These are phyloP conservation scores for Pseudogymnoascus sp. DNA, from an alignment of 2,329 filamentous ascomycete species.

Conservation along the genomic window DNA sequence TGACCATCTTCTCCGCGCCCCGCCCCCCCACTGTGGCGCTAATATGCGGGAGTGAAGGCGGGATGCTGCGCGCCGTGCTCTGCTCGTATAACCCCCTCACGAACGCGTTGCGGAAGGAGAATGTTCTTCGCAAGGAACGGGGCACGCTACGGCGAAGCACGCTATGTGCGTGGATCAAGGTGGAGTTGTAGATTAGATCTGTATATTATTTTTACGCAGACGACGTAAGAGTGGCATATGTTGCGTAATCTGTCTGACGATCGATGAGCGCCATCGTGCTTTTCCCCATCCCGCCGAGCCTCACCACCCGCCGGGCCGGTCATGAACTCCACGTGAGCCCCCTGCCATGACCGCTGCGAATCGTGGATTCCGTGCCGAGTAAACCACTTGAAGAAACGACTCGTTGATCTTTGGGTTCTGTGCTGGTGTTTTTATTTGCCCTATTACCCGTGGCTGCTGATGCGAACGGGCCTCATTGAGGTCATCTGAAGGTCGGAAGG, in stretches of 20 bases:
- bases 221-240: background rate
- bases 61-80: slow-evolving; percentile 25
- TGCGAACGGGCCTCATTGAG: background rate
- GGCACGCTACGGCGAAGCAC: background rate
- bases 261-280: background rate
- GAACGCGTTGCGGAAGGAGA: slow-evolving; percentile 14
- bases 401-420: background rate
- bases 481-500: background rate
- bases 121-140: slow-evolving; percentile 16
- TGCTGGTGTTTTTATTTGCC: background rate
- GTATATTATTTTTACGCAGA: background rate
- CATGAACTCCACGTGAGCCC: background rate
- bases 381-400: background rate
- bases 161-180: background rate
- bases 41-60: slow-evolving; percentile 26
- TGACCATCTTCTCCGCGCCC: slow-evolving; percentile 25
- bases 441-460: background rate
- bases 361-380: background rate
- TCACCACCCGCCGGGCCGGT: background rate
- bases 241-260: background rate
- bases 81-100: slow-evolving; percentile 20
- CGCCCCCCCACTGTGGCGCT: slow-evolving; percentile 25
- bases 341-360: background rate
- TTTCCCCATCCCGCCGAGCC: background rate
- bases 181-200: background rate